Base-by-base conservation (phyloP, 2,329 filamentous ascomycete species). In the Tolypocladium guangdongense region DNA sequence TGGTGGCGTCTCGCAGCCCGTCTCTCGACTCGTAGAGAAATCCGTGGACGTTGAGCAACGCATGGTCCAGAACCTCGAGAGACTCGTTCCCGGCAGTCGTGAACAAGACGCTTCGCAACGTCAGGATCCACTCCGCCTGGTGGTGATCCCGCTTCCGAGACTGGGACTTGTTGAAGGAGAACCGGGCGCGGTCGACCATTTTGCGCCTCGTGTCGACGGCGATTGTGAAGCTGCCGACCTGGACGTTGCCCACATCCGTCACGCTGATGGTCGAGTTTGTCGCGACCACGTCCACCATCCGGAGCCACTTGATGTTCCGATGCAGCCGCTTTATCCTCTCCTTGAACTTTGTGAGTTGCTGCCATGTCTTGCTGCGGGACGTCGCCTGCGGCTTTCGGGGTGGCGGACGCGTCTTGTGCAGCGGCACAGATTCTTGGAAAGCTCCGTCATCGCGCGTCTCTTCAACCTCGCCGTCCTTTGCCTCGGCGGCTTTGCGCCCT, bases 101-200 rank as follows among this genome's bases (percentile, higher is more conserved):
- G 63, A 99, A 95, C 7, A 97, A 76, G 48, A 97, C 80, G 68
- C 91, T 96, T 56, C 89, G 83, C 51, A 92, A 71, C 8, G 87
- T 87, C 62, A 95, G 79, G 58, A 95, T 92, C 92, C 95, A 99
- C 74, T 99, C 95, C 2, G 91, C 92, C 39, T 93, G 90, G 48
- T 54, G 57, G 14, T 81, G 66, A 46, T 71, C 78, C 51, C 69
- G 78, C 61, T 87, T 83, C 50, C 82, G 64, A 16, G 68, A 70
- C 35, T 68, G 68, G 64, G 84, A 83, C 68, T 86, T 80, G 64
- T 90, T 88, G 61, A 91, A 86, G 69, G 96, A 96, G 62, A 95
- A 85, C 46, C 90, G 87, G 55, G 89, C 90, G 52, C 90, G 83
- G 65, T 96, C 91, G 33, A 96, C 89, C 70, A 91, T 92, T 71